Evolutionary conservation across 2,329 filamentous ascomycete species (phyloP).

Genomic region (Fusarium cyanostomum): DNA sequence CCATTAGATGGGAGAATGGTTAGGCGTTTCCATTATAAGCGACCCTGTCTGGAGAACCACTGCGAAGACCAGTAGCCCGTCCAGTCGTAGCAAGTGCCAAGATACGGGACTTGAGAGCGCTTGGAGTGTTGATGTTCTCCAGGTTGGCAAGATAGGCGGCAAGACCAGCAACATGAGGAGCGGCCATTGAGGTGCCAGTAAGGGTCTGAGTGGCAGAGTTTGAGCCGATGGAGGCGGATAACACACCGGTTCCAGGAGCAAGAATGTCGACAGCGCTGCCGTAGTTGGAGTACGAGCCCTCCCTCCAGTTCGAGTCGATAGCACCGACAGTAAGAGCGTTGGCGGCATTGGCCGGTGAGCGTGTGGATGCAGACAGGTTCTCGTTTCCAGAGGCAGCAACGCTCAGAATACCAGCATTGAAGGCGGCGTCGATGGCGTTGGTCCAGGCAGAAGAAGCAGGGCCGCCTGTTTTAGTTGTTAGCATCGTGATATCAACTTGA

Average conservation of each 20-base stretch:
- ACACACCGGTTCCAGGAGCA: constrained; percentile 54
- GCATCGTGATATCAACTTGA: neutral
- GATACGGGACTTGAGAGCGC: neutral
- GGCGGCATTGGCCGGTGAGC: constrained; percentile 38
- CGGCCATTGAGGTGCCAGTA: constrained; percentile 63
- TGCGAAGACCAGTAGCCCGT: neutral
- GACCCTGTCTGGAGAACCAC: neutral
- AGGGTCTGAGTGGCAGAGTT: constrained; percentile 49
- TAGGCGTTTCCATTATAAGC: neutral
- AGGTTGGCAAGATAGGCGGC: constrained; percentile 26
- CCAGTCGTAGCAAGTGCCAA: neutral
- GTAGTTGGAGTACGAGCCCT: constrained; percentile 57
- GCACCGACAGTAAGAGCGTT: constrained; percentile 44
- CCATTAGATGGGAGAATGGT: neutral
- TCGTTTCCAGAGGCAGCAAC: constrained; percentile 49
- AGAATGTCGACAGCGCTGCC: constrained; percentile 56
- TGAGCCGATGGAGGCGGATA: constrained; percentile 49
- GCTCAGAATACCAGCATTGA: constrained; percentile 47
- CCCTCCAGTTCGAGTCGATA: constrained; percentile 45
- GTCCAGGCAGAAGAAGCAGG: constrained; percentile 19
- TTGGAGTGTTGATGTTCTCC: neutral
- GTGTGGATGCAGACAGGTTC: constrained; percentile 7
- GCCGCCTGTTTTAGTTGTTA: constrained; percentile 1
- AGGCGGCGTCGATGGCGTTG: constrained; percentile 36
- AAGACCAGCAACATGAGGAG: constrained; percentile 63